phyloP scores from a whole-genome alignment of 306 rosid genomes.

The Cucurbita ficifolia region DNA sequence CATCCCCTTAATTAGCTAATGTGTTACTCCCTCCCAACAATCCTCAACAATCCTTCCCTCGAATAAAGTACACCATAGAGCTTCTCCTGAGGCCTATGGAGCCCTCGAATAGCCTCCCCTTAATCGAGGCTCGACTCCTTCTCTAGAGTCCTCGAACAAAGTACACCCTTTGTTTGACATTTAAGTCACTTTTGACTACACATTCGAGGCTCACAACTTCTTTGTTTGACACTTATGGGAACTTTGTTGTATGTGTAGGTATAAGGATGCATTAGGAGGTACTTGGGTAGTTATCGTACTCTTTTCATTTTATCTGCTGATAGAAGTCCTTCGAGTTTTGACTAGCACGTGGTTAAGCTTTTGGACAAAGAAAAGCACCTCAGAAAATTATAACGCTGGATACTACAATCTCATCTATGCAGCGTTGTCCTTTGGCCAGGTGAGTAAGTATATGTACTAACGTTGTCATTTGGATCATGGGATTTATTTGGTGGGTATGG shows the following conservation, averaged over 20 bases:
- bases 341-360: constrained; percentile 75
- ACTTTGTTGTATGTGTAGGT: constrained; percentile 25
- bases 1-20: no score
- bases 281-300: constrained; percentile 56
- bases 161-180: no score
- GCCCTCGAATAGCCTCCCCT: no score
- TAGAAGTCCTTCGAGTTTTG: constrained; percentile 65
- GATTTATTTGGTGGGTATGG: neutral
- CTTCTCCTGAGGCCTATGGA: no score
- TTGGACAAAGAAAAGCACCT: constrained; percentile 57
- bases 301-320: constrained; percentile 37
- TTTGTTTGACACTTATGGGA: neutral
- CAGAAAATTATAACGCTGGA: constrained; percentile 31
- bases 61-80: no score
- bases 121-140: no score
- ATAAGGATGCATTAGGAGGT: constrained; percentile 74
- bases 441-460: constrained; percentile 10
- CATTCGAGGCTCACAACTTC: no score
- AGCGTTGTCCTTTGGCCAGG: constrained; percentile 68
- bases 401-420: constrained; percentile 59
- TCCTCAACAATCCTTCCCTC: no score
- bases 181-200: no score
- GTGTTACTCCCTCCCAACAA: no score
- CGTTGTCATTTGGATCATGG: neutral
- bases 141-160: no score